Evolutionary conservation across 1,284 basidiomycete genomes (phyloP), one percentile per base, ranked within the genome.

Genomic region (Trichosporon ovoides): DNA sequence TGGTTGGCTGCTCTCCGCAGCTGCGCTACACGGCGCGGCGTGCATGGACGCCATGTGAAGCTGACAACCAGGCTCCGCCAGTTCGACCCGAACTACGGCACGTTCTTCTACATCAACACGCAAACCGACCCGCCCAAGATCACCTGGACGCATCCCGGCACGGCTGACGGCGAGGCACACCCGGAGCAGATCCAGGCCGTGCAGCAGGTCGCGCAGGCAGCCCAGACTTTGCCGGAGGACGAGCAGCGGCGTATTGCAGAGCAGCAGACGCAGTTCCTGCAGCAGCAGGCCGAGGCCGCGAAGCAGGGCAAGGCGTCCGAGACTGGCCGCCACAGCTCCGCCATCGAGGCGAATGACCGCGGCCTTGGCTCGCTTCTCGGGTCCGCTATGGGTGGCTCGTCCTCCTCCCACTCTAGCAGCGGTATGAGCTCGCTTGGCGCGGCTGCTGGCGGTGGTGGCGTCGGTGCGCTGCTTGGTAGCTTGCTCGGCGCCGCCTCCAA

Each of bases 131-230:
- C 69, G 12, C 66, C 69, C 7, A 69, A 69, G 10, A 70, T 66
- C n/a, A 62, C 66, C 7, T 72, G 71, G 69, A 72, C 64, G 11
- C 70, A 70, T 58, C 72, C 70, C 1, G 31, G 43, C 49, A 34
- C 55, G 19, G 40, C 53, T 24, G 57, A 60, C n/a, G 69, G 69
- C n/a, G 49, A 71, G 58, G 53, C 67, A 7, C 66, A 68, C 50
- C 68, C 69, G n/a, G 70, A 71, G 56, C 69, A 72, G 53, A 46
- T 63, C 14, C 57, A 60, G 10, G 66, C 65, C 5, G 40, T 66
- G 20, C 56, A 59, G 35, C 12, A 33, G n/a, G 48, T 50, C 6
- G 51, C 58, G 13, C 38, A 59, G 33, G 55, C 55, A 2, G 43
- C 55, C 22, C 20, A 54, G 31, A 55, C 64, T 28, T 46, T 59